These are phyloP conservation scores for Colletotrichum orchidophilum DNA, from an alignment of 2,329 filamentous ascomycete genomes.

Conservation along the genomic window DNA sequence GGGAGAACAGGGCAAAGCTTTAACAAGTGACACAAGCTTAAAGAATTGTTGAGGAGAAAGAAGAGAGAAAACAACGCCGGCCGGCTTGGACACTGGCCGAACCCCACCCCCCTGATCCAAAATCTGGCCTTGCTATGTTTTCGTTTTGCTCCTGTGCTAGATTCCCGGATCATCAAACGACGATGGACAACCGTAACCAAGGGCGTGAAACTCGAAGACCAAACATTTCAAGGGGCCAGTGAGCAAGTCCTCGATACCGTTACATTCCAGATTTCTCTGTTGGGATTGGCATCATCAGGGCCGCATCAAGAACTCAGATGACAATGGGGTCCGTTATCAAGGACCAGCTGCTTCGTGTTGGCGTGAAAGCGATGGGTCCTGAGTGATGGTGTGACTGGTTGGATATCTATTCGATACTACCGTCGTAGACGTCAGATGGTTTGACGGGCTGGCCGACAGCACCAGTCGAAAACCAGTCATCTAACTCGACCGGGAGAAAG, in stretches of 20 bases:
- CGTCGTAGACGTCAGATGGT: constrained; percentile 9
- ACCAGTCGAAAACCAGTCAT: background rate
- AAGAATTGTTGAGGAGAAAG: background rate
- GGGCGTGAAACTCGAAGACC: constrained; percentile 16
- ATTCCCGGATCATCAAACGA: constrained; percentile 36
- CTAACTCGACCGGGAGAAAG: background rate
- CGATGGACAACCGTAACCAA: constrained; percentile 20
- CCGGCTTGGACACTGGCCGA: constrained; percentile 7
- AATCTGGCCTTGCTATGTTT: constrained; percentile 17
- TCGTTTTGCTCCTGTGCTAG: constrained; percentile 25
- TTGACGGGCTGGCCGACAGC: background rate
- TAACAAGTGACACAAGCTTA: background rate
- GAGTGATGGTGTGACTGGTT: constrained; percentile 3
- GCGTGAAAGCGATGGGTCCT: constrained; percentile 12
- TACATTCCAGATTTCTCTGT: background rate
- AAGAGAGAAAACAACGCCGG: background rate
- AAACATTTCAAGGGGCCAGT: background rate
- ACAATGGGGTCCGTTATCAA: too few species aligned
- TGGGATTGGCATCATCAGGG: background rate
- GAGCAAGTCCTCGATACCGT: background rate
- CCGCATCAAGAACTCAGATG: background rate
- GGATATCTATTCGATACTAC: constrained; percentile 8
- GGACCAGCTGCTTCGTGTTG: background rate
- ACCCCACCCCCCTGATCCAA: background rate
- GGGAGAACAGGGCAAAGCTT: background rate